phyloP scores from a whole-genome alignment of 208 protist genomes.

The Leishmania arabica region DNA sequence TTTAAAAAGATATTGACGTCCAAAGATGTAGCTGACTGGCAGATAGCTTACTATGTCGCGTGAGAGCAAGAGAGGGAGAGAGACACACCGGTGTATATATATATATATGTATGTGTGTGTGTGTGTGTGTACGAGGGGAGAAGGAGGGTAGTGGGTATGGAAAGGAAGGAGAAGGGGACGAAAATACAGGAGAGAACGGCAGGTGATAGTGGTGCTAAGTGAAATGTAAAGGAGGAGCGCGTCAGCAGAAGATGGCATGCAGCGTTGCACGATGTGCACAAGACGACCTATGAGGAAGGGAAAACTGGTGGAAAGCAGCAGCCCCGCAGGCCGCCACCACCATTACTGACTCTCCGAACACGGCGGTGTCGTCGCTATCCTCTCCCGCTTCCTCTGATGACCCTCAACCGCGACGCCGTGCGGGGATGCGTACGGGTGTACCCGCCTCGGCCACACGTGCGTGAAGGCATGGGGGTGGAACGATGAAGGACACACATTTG shows the following conservation, averaged over 20 bases:
- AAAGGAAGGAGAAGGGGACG: not conserved
- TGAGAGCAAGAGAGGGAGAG: not conserved
- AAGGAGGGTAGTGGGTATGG: too few species aligned
- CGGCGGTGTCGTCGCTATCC: not conserved
- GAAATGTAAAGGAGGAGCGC: not conserved
- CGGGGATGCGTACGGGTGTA: not conserved
- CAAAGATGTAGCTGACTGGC: not conserved
- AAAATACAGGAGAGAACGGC: not conserved
- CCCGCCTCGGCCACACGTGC: not conserved
- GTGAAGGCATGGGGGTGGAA: not conserved
- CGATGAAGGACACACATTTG: not conserved
- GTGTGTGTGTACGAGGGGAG: not conserved
- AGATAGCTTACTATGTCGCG: not conserved
- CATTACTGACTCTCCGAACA: not conserved
- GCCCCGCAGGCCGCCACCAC: not conserved
- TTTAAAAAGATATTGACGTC: not conserved
- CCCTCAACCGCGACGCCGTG: not conserved
- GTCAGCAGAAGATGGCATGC: not conserved
- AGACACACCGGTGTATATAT: not conserved
- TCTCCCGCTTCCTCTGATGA: not conserved
- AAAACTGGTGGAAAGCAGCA: not conserved
- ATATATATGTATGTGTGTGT: not conserved
- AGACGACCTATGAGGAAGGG: not conserved
- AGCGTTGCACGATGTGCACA: not conserved
- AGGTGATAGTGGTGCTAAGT: not conserved